Conservation (phyloP, 2,329 filamentous ascomycete genomes). For the Clonostachys rosea region DNA sequence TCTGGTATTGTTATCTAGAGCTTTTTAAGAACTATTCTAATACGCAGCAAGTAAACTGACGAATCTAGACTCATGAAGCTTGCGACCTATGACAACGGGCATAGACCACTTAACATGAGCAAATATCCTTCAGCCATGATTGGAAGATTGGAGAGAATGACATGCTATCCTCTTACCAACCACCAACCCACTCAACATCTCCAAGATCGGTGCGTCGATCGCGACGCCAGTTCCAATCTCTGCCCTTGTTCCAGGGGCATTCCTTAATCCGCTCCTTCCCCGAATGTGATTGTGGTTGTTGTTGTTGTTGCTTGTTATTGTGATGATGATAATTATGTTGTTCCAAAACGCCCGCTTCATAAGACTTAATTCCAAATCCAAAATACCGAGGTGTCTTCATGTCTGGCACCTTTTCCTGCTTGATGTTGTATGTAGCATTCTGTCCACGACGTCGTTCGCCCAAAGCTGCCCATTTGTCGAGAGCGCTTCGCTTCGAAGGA, state of each 20-base stretch:
- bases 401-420: slow-evolving; percentile 44
- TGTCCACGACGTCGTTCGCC: slow-evolving; percentile 77
- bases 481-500: slow-evolving; percentile 53
- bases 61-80: slow-evolving; percentile 22
- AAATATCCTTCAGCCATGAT: slow-evolving; percentile 58
- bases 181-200: slow-evolving; percentile 92
- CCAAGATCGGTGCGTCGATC: slow-evolving; percentile 64
- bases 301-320: slow-evolving; percentile 19
- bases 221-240: slow-evolving; percentile 59
- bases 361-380: slow-evolving; percentile 41
- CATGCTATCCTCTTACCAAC: slow-evolving; percentile 60
- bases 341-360: slow-evolving; percentile 44
- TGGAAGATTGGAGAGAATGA: slow-evolving; percentile 26
- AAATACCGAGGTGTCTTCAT: slow-evolving; percentile 42
- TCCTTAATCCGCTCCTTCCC: slow-evolving; percentile 44
- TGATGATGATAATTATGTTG: slow-evolving; percentile 25
- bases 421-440: slow-evolving; percentile 35
- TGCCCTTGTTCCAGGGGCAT: slow-evolving; percentile 52
- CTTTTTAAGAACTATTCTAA: slow-evolving; percentile 40
- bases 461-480: slow-evolving; percentile 88
- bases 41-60: slow-evolving; percentile 63
- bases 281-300: slow-evolving; percentile 25
- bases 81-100: background rate
- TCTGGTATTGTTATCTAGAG: slow-evolving; percentile 52
- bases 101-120: slow-evolving; percentile 9